phyloP scores from a whole-genome alignment of 2,329 filamentous ascomycete genomes.

The Sclerotiophoma versabilis region DNA sequence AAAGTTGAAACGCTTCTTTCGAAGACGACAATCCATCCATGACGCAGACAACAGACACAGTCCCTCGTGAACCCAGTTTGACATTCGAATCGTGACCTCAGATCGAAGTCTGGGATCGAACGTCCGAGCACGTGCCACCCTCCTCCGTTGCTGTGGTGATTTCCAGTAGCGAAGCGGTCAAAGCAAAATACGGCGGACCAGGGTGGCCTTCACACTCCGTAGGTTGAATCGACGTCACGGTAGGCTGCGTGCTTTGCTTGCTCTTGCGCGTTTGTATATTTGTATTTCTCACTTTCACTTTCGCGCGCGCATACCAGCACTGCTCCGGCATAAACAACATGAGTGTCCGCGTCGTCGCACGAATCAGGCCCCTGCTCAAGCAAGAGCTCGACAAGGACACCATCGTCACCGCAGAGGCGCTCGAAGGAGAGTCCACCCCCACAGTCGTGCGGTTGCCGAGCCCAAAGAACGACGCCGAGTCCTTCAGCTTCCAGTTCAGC shows the following conservation, averaged over 20 bases:
- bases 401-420: conserved; percentile 72
- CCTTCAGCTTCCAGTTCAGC: conserved; percentile 95
- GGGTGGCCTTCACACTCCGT: conserved; percentile 16
- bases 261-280: conserved; percentile 34
- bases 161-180: conserved; percentile 13
- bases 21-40: background rate
- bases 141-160: conserved; percentile 11
- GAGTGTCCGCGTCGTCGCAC: conserved; percentile 85
- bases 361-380: conserved; percentile 86
- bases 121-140: conserved; percentile 22
- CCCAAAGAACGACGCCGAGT: conserved; percentile 88
- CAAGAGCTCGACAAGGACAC: conserved; percentile 86
- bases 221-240: conserved; percentile 40
- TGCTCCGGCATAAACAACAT: conserved; percentile 34
- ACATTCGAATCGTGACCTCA: background rate
- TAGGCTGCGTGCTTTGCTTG: conserved; percentile 43
- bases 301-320: conserved; percentile 11
- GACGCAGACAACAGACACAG: background rate
- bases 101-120: background rate
- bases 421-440: conserved; percentile 51
- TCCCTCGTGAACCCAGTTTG: background rate
- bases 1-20: background rate
- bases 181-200: conserved; percentile 17
- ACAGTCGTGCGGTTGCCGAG: conserved; percentile 87
- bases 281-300: conserved; percentile 23